phyloP scores from a whole-genome alignment of 352 stramenopile genomes.

The Phytophthora idaei region DNA sequence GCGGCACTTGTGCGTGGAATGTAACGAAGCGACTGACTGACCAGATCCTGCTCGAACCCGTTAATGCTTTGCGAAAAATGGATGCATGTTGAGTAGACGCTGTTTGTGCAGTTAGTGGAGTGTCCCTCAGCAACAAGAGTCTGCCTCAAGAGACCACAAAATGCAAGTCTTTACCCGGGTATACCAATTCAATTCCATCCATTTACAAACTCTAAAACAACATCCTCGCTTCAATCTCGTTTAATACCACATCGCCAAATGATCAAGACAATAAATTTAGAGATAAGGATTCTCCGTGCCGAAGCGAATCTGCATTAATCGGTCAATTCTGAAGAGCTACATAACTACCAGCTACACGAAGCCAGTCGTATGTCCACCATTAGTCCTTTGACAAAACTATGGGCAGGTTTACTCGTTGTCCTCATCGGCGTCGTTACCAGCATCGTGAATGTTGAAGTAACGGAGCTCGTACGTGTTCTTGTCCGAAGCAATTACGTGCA shows the following conservation, averaged over 20 bases:
- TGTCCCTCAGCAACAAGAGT: conserved; percentile 22
- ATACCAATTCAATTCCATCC: not conserved
- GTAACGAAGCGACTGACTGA: conserved; percentile 41
- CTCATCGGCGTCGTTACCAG: conserved; percentile 89
- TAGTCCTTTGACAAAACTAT: conserved; percentile 8
- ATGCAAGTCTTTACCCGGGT: conserved; percentile 26
- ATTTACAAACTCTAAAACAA: not conserved
- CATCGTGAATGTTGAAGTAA: conserved; percentile 98
- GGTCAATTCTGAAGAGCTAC: conserved; percentile 28
- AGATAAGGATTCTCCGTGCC: conserved; percentile 29
- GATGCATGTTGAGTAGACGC: conserved; percentile 43
- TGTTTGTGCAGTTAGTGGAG: conserved; percentile 29
- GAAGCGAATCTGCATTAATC: conserved; percentile 43
- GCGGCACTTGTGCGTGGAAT: conserved; percentile 72
- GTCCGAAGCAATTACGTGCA: conserved; percentile 98
- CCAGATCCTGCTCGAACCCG: conserved; percentile 19
- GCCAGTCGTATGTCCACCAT: not conserved
- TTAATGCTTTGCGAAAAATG: conserved; percentile 30
- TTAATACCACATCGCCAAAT: no score
- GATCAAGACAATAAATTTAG: not conserved
- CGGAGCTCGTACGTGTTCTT: conserved; percentile 99
- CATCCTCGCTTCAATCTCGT: not conserved
- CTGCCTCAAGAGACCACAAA: conserved; percentile 19
- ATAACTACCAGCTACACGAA: not conserved
- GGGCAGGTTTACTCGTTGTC: conserved; percentile 82